These are phyloP conservation scores for Trametes punicea DNA, from an alignment of 768 basidiomycete species.

Conservation along the genomic window DNA sequence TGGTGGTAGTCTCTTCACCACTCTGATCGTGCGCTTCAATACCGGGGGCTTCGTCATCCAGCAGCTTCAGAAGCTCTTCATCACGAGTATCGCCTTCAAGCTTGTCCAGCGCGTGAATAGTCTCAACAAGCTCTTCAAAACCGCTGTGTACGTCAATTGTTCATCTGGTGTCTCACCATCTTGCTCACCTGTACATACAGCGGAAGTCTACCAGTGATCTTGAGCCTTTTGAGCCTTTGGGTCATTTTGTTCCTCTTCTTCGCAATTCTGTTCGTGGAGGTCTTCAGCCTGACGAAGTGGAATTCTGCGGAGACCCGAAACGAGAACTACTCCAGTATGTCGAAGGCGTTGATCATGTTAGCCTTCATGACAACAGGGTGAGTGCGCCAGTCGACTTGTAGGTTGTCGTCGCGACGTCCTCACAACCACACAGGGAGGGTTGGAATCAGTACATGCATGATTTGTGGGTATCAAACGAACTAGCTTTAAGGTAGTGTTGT, in stretches of 20 bases:
- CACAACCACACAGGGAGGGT: constrained; percentile 53
- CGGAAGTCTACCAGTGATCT: constrained; percentile 80
- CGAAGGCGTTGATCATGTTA: constrained; percentile 81
- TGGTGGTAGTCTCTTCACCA: constrained; percentile 79
- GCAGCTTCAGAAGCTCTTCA: constrained; percentile 85
- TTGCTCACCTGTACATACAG: constrained; percentile 35
- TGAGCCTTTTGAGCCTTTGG: constrained; percentile 86
- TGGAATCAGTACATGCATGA: constrained; percentile 99
- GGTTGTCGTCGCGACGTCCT: neutral
- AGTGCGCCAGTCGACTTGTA: constrained; percentile 23
- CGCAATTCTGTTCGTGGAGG: constrained; percentile 82
- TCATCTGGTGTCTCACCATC: neutral
- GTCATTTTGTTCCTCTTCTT: constrained; percentile 88
- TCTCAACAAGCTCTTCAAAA: constrained; percentile 95
- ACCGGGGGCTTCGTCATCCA: constrained; percentile 48
- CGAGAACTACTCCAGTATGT: constrained; percentile 78
- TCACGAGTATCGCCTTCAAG: constrained; percentile 92
- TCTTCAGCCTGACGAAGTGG: constrained; percentile 91
- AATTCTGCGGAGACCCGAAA: constrained; percentile 60
- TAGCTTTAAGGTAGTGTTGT: neutral
- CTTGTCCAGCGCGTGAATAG: constrained; percentile 84
- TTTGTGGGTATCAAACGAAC: constrained; percentile 51
- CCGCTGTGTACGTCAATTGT: constrained; percentile 67
- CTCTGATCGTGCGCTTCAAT: constrained; percentile 61
- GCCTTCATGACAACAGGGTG: constrained; percentile 93